Evolutionary conservation across 2,329 filamentous ascomycete species (phyloP), one percentile per base, ranked within the genome.

Genomic region (Ophiognomonia clavigignenti-juglandacearum): DNA sequence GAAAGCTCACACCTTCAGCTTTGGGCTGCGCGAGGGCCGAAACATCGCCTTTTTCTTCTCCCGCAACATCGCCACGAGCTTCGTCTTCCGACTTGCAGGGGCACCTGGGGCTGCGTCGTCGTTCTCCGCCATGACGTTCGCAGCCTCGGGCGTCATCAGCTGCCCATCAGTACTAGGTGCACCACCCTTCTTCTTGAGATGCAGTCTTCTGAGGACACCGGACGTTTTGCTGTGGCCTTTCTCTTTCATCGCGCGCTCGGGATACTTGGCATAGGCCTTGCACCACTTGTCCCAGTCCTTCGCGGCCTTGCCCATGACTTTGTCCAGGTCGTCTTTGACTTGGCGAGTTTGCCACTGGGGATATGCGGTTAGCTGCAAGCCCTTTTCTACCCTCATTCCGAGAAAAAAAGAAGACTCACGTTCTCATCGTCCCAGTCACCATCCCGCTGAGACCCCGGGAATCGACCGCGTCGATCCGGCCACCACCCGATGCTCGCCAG

Each of bases 301-400:
- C 8, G 46, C 46, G 13, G 46, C 40, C 34, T 48, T 44, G 10
- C 10, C 38, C 27, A 48, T 27, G 3, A 48, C 40, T 26, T 39
- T 48, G 23, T 48, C 40, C 20, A 48, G 19, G n/a, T 48, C 46
- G 10, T 44, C 46, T 10, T 48, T 48, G 19, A 43, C 45, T 29
- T 47, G 45, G n/a, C 45, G 26, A 14, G 45, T 47, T 16, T 47
- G 45, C 45, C 45, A 47, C 45, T 47, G 13, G n/a, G n/a, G n/a
- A n/a, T n/a, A n/a, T n/a, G n/a, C n/a, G n/a, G n/a, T n/a, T n/a
- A n/a, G n/a, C n/a, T n/a, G n/a, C n/a, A n/a, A n/a, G n/a, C n/a
- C n/a, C n/a, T n/a, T n/a, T n/a, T n/a, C n/a, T n/a, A n/a, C n/a
- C n/a, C n/a, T n/a, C n/a, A n/a, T n/a, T n/a, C n/a, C n/a, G n/a